phyloP scores from a whole-genome alignment of 352 stramenopile species.

The Pythium biforme region DNA sequence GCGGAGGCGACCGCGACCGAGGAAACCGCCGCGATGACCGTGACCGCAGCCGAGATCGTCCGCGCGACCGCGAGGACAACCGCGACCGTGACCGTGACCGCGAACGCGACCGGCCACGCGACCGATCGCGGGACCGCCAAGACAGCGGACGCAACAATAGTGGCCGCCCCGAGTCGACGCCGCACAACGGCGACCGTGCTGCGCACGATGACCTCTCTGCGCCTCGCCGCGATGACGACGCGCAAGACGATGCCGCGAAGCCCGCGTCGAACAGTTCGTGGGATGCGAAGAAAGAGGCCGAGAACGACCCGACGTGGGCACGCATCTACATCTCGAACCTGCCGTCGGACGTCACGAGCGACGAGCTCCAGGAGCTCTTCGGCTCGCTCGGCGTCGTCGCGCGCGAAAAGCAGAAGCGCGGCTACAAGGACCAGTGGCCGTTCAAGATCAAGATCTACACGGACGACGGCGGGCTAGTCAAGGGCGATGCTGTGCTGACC shows the following conservation, averaged over 20 bases:
- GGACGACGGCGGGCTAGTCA: slow-evolving; percentile 62
- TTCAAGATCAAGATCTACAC: slow-evolving; percentile 91
- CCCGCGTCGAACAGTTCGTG: slow-evolving; percentile 39
- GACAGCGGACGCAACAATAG: slow-evolving; percentile 11
- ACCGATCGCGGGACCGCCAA: slow-evolving; percentile 33
- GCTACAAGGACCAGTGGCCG: slow-evolving; percentile 88
- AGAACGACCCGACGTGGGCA: slow-evolving; percentile 79
- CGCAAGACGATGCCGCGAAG: slow-evolving; percentile 2
- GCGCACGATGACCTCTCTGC: slow-evolving; percentile 10
- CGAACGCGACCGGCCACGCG: slow-evolving; percentile 25
- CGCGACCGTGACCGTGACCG: background rate
- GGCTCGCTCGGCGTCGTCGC: slow-evolving; percentile 79
- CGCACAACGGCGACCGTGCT: slow-evolving; percentile 27
- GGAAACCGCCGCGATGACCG: slow-evolving; percentile 16
- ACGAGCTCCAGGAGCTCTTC: slow-evolving; percentile 87
- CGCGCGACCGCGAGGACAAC: slow-evolving; percentile 23
- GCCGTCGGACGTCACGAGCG: slow-evolving; percentile 64
- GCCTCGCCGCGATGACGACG: slow-evolving; percentile 5
- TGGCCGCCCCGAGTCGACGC: background rate
- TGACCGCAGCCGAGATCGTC: background rate
- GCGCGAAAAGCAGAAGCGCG: slow-evolving; percentile 84
- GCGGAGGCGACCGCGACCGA: slow-evolving; percentile 20
- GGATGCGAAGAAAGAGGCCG: slow-evolving; percentile 73
- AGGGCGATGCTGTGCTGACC: slow-evolving; percentile 84
- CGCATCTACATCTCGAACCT: slow-evolving; percentile 89